These are phyloP conservation scores for Arthrobotrys megalospora DNA, from an alignment of 2,329 filamentous ascomycete species.

Conservation along the genomic window DNA sequence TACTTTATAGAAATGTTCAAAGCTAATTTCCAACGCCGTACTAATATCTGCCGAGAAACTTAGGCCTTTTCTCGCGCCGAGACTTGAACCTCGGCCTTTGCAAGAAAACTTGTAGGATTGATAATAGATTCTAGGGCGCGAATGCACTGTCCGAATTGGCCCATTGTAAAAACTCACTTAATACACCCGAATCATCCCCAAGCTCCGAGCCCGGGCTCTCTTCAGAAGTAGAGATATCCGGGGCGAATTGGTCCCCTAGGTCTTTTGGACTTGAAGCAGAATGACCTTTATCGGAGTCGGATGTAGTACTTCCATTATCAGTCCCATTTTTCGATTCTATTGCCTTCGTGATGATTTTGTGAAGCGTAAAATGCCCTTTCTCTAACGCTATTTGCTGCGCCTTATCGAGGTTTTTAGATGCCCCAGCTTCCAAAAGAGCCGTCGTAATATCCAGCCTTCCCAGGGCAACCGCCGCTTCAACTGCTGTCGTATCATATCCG, in stretches of 20 bases:
- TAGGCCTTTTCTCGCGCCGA: too few relatives aligned
- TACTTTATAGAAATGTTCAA: neutral
- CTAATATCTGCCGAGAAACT: too few relatives aligned
- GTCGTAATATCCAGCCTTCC: slow-evolving; percentile 22
- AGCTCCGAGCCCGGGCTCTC: neutral
- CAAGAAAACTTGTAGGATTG: too few relatives aligned
- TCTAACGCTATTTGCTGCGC: neutral
- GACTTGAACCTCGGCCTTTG: too few relatives aligned
- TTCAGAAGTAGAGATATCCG: neutral
- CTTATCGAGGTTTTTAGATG: neutral
- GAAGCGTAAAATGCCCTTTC: neutral
- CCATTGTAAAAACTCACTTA: neutral
- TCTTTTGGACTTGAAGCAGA: too few relatives aligned
- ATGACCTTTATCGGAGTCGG: too few relatives aligned
- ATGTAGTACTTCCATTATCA: neutral
- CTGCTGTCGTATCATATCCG: neutral
- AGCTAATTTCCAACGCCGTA: too few relatives aligned
- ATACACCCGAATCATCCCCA: neutral
- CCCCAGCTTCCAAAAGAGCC: neutral
- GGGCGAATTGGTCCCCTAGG: neutral
- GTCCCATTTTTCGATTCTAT: neutral
- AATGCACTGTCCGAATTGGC: too few relatives aligned
- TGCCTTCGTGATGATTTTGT: neutral
- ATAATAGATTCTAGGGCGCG: too few relatives aligned
- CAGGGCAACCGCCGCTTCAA: neutral